phyloP scores from a whole-genome alignment of 352 stramenopile species.

The Pythium plurisporium region DNA sequence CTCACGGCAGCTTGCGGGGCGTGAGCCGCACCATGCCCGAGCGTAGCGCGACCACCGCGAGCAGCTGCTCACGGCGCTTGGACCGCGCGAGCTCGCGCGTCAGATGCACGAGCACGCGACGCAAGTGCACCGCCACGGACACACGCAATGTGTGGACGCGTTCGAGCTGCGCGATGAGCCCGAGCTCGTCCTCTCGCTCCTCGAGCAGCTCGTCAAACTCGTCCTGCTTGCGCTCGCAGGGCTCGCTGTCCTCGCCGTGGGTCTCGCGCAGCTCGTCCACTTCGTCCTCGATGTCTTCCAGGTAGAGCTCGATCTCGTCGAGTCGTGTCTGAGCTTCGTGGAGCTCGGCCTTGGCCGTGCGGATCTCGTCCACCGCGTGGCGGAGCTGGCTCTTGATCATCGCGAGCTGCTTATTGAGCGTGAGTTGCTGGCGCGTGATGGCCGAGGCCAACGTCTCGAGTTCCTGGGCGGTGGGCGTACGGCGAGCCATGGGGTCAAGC shows the following conservation, averaged over 20 bases:
- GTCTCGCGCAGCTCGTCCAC: conserved; percentile 30
- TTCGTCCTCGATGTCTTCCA: conserved; percentile 45
- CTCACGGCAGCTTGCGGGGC: conserved; percentile 24
- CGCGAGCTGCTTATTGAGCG: conserved; percentile 38
- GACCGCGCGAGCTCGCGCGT: conserved; percentile 36
- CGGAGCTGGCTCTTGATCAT: conserved; percentile 32
- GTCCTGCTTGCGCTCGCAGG: conserved; percentile 24
- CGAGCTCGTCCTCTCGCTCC: conserved; percentile 57
- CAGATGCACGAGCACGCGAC: conserved; percentile 36
- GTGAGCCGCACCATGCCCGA: conserved; percentile 49
- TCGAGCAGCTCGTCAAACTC: conserved; percentile 55
- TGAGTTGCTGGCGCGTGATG: conserved; percentile 42
- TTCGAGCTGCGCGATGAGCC: conserved; percentile 49
- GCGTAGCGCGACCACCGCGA: conserved; percentile 49
- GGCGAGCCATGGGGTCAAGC: not conserved
- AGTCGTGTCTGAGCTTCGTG: conserved; percentile 46
- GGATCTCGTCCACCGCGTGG: conserved; percentile 33
- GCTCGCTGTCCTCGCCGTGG: not conserved
- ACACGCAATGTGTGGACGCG: conserved; percentile 45
- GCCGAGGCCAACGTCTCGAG: conserved; percentile 46
- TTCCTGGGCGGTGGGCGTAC: conserved; percentile 18
- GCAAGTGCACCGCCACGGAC: conserved; percentile 33
- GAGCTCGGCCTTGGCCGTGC: conserved; percentile 47
- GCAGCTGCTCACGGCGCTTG: conserved; percentile 42
- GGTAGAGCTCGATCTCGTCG: conserved; percentile 60